Conservation (phyloP, 129 eudicot species). For the Flaveria brownii region DNA sequence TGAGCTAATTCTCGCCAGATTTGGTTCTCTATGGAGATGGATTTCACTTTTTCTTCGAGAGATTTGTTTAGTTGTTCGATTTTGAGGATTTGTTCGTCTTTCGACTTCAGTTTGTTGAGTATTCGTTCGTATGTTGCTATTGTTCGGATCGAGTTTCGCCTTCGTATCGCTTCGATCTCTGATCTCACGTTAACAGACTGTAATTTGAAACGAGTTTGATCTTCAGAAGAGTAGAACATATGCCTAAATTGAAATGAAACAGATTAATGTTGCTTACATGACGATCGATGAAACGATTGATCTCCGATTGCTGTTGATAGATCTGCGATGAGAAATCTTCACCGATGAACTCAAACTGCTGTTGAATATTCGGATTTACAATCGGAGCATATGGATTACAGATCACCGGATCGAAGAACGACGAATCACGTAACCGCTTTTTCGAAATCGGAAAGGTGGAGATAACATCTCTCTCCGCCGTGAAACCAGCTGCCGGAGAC, state of each 20-base stretch:
- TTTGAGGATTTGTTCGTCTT: constrained; percentile 46
- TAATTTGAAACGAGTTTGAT: background rate
- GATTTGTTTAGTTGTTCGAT: constrained; percentile 43
- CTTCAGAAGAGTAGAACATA: background rate
- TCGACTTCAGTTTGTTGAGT: constrained; percentile 41
- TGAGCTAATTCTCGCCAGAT: constrained; percentile 63
- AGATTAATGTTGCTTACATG: constrained; percentile 19
- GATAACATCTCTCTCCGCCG: constrained; percentile 20
- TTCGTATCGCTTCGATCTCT: constrained; percentile 46
- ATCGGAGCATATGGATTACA: constrained; percentile 12
- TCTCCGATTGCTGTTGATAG: constrained; percentile 34
- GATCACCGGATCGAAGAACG: background rate
- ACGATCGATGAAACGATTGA: constrained; percentile 16
- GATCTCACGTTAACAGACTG: constrained; percentile 49
- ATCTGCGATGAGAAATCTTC: constrained; percentile 30
- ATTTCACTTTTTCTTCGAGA: constrained; percentile 43
- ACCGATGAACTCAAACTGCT: constrained; percentile 2
- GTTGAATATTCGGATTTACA: background rate
- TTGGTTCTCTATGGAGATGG: constrained; percentile 43
- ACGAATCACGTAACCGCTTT: constrained; percentile 15
- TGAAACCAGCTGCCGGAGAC: background rate
- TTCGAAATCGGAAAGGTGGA: constrained; percentile 1
- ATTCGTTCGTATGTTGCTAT: constrained; percentile 39
- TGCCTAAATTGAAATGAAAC: background rate
- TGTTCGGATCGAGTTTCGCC: constrained; percentile 33